Conservation (phyloP, 495 filamentous ascomycete species). For the Penicillium subrubescens region DNA sequence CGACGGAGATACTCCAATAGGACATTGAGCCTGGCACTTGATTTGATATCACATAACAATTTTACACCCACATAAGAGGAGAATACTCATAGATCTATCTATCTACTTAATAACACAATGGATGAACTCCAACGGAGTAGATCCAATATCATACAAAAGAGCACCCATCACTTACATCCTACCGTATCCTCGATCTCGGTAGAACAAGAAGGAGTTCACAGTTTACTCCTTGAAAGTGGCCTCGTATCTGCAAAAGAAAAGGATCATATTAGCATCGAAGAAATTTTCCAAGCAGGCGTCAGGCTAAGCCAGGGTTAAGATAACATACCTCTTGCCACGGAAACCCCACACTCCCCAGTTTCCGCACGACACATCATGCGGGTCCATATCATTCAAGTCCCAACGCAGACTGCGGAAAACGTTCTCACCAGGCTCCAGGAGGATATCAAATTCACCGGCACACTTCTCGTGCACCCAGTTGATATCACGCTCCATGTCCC, state of each 20-base stretch:
- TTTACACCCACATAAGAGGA: slow-evolving; percentile 7
- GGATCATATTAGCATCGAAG: background rate
- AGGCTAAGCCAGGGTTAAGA: background rate
- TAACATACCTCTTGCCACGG: slow-evolving; percentile 87
- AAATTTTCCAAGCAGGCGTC: background rate
- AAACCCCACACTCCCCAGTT: slow-evolving; percentile 98
- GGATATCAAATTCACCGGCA: slow-evolving; percentile 84
- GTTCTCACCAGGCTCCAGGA: slow-evolving; percentile 93
- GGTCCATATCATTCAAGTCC: slow-evolving; percentile 96
- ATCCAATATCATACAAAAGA: slow-evolving; percentile 31
- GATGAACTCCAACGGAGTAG: background rate
- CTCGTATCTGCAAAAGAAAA: slow-evolving; percentile 41
- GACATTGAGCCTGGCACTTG: background rate
- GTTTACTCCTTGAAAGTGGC: slow-evolving; percentile 34
- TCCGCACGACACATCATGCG: slow-evolving; percentile 88
- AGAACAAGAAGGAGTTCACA: background rate
- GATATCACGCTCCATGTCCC: slow-evolving; percentile 89
- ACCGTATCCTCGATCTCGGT: background rate
- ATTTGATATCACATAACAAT: background rate
- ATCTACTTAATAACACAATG: slow-evolving; percentile 12
- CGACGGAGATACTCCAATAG: too few species aligned
- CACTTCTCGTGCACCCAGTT: slow-evolving; percentile 84
- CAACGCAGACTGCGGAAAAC: slow-evolving; percentile 90
- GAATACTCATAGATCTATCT: slow-evolving; percentile 14
- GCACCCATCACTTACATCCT: background rate